A percentile compares a stretch with the other conserved stretches of the same genome.
Conservation (phyloP, 2,329 filamentous ascomycete genomes). For the Diaporthe eres region DNA sequence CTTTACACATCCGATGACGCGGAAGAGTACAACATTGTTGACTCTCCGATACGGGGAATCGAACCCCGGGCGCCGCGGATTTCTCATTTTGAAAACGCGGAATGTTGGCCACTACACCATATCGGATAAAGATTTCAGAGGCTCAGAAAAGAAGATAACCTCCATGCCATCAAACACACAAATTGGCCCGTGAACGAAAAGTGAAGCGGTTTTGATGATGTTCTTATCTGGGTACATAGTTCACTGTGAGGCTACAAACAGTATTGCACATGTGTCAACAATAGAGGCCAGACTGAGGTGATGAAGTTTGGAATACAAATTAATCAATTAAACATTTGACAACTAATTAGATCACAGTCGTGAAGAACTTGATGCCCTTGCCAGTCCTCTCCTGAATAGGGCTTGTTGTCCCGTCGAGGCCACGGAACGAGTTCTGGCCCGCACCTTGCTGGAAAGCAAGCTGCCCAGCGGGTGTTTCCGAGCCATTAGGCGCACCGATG, state of each 20-base stretch:
- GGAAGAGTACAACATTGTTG: not conserved
- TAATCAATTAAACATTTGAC: not conserved
- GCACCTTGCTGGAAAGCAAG: slow-evolving; percentile 16
- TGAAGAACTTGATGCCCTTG: slow-evolving; percentile 35
- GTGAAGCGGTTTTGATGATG: too few species aligned
- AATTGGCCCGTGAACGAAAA: too few species aligned
- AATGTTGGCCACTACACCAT: slow-evolving; percentile 41
- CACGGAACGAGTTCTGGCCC: slow-evolving; percentile 36
- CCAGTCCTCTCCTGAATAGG: slow-evolving; percentile 13
- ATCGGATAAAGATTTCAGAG: slow-evolving; percentile 6
- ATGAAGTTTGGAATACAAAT: too few species aligned
- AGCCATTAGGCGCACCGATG: slow-evolving; percentile 1
- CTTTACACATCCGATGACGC: not conserved
- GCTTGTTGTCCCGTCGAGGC: slow-evolving; percentile 10
- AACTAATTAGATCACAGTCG: slow-evolving; percentile 14
- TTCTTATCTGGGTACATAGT: too few species aligned
- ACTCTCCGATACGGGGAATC: slow-evolving; percentile 45
- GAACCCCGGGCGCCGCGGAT: slow-evolving; percentile 44
- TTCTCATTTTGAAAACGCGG: slow-evolving; percentile 34
- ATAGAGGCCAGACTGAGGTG: too few species aligned
- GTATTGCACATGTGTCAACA: too few species aligned
- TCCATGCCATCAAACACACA: not conserved
- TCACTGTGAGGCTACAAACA: too few species aligned
- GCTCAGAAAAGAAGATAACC: not conserved
- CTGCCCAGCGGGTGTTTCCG: slow-evolving; percentile 11